Evolutionary conservation across 2,329 filamentous ascomycete species (phyloP).

Genomic region (Aspergillus clavatus): DNA sequence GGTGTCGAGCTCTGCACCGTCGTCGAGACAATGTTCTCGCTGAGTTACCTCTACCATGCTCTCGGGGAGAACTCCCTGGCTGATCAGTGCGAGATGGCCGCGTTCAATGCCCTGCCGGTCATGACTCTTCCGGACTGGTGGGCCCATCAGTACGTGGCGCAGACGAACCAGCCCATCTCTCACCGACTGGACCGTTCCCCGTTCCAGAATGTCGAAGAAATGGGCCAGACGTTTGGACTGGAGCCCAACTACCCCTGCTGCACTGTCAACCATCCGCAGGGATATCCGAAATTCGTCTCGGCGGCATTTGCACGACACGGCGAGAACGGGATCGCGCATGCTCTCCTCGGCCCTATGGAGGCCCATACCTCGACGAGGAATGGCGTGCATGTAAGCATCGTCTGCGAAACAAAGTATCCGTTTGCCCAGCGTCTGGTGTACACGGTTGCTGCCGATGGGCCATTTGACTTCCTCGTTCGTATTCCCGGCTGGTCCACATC

Average conservation of each 20-base stretch:
- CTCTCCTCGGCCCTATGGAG: conserved; percentile 45
- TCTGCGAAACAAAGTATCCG: conserved; percentile 49
- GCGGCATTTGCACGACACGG: conserved; percentile 44
- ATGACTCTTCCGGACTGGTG: conserved; percentile 52
- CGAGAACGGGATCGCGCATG: conserved; percentile 46
- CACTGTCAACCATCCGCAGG: conserved; percentile 56
- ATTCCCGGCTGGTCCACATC: conserved; percentile 43
- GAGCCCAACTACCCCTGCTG: conserved; percentile 53
- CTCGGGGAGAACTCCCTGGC: conserved; percentile 46
- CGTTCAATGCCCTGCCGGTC: conserved; percentile 54
- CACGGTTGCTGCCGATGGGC: conserved; percentile 30
- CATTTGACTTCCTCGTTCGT: conserved; percentile 44
- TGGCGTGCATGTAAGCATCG: conserved; percentile 37
- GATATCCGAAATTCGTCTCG: conserved; percentile 52
- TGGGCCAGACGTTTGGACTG: conserved; percentile 48
- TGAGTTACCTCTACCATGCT: conserved; percentile 49
- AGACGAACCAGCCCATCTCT: conserved; percentile 52
- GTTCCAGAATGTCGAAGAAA: conserved; percentile 47
- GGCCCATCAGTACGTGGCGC: conserved; percentile 52
- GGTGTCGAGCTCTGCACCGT: conserved; percentile 50
- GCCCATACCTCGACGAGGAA: conserved; percentile 29
- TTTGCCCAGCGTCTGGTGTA: conserved; percentile 41
- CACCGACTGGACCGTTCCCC: conserved; percentile 39
- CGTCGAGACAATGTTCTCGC: conserved; percentile 50
- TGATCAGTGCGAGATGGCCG: conserved; percentile 49